phyloP scores from a whole-genome alignment of 2,329 filamentous ascomycete species.

The Clonostachys chloroleuca region DNA sequence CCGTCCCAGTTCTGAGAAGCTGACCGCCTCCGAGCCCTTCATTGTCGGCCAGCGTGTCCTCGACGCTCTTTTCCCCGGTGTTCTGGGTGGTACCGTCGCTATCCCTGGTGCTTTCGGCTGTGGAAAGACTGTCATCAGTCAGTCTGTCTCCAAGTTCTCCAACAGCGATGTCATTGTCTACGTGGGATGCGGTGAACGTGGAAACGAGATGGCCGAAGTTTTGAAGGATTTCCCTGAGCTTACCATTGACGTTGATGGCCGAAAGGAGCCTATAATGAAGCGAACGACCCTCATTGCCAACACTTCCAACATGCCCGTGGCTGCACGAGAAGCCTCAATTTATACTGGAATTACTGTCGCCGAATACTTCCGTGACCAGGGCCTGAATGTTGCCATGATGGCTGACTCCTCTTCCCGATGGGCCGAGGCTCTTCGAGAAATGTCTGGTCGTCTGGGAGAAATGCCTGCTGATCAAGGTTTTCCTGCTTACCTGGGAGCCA shows the following conservation, averaged over 20 bases:
- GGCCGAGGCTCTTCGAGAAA: slow-evolving; percentile 97
- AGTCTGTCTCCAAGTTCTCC: slow-evolving; percentile 98
- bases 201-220: slow-evolving; percentile 99
- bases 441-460: slow-evolving; percentile 97
- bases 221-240: slow-evolving; percentile 99
- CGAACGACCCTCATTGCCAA: slow-evolving; percentile 97
- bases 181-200: slow-evolving; percentile 80
- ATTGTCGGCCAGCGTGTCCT: slow-evolving; percentile 96
- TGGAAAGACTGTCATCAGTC: slow-evolving; percentile 98
- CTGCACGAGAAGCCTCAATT: slow-evolving; percentile 96
- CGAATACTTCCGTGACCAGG: slow-evolving; percentile 96
- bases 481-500: slow-evolving; percentile 93
- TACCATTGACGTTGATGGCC: slow-evolving; percentile 87
- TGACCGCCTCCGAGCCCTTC: slow-evolving; percentile 84
- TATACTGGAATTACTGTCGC: slow-evolving; percentile 94
- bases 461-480: slow-evolving; percentile 99
- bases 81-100: slow-evolving; percentile 95
- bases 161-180: slow-evolving; percentile 99
- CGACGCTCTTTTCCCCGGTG: slow-evolving; percentile 92
- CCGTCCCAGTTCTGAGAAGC: slow-evolving; percentile 86
- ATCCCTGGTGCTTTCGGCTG: slow-evolving; percentile 98
- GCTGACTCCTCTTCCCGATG: slow-evolving; percentile 96
- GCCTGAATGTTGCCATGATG: slow-evolving; percentile 99
- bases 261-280: slow-evolving; percentile 99
- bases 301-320: slow-evolving; percentile 99